These are phyloP conservation scores for Polychaeton citri DNA, from an alignment of 2,329 filamentous ascomycete species.

Conservation along the genomic window DNA sequence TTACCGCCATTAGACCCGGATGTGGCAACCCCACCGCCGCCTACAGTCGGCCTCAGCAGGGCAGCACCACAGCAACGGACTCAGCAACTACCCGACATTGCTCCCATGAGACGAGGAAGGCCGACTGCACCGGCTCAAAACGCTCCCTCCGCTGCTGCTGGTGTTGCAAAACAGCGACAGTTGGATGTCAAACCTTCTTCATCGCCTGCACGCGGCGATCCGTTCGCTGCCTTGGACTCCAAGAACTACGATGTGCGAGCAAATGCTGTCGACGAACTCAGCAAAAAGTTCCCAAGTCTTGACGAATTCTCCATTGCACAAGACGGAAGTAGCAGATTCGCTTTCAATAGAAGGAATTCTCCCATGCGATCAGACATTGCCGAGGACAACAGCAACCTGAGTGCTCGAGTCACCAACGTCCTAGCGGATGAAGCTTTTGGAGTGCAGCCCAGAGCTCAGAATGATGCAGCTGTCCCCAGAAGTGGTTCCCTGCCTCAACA, in stretches of 20 bases:
- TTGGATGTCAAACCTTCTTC: conserved; percentile 32
- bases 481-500: too few relatives aligned
- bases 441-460: conserved; percentile 6
- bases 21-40: conserved; percentile 18
- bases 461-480: too few relatives aligned
- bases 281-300: conserved; percentile 73
- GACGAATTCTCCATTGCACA: conserved; percentile 88
- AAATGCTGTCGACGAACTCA: conserved; percentile 61
- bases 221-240: conserved; percentile 79
- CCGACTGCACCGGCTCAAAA: conserved; percentile 42
- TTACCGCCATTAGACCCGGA: conserved; percentile 41
- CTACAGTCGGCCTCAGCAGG: conserved; percentile 64
- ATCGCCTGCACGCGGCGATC: conserved; percentile 66
- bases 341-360: conserved; percentile 39
- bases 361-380: conserved; percentile 34
- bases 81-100: conserved; percentile 70
- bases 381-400: conserved; percentile 39
- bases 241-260: conserved; percentile 36
- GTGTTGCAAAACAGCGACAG: not conserved
- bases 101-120: conserved; percentile 82
- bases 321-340: conserved; percentile 70
- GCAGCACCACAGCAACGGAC: conserved; percentile 59
- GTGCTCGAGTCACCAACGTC: conserved; percentile 57
- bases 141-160: conserved; percentile 22
- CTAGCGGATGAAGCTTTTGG: conserved; percentile 75